phyloP scores from a whole-genome alignment of 345 rosid genomes.

The Arabidopsis thaliana region DNA sequence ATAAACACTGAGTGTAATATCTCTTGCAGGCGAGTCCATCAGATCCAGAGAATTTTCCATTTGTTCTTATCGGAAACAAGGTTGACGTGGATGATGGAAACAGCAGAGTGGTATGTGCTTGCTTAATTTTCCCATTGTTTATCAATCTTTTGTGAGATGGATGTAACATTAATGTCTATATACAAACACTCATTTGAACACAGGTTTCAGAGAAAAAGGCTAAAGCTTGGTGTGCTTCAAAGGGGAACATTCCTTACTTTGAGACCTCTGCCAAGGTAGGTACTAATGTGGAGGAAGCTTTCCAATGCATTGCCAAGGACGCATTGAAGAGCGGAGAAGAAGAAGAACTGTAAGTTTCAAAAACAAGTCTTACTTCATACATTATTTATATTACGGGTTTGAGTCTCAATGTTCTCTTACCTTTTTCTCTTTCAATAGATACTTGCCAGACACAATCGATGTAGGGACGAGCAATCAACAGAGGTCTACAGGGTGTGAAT shows the following conservation, averaged over 20 bases:
- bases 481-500: constrained; percentile 60
- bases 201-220: constrained; percentile 98
- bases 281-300: constrained; percentile 95
- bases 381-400: neutral
- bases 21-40: constrained; percentile 86
- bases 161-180: neutral
- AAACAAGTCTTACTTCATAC: neutral
- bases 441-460: constrained; percentile 72
- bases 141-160: neutral
- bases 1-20: constrained; percentile 16
- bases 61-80: constrained; percentile 91
- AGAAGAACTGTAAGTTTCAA: constrained; percentile 84
- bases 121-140: neutral
- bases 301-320: constrained; percentile 91
- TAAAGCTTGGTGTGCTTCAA: constrained; percentile 97
- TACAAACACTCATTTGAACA: neutral
- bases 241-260: constrained; percentile 95
- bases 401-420: constrained; percentile 17
- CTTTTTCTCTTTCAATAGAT: constrained; percentile 37
- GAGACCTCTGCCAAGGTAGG: constrained; percentile 99
- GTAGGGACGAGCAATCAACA: constrained; percentile 59
- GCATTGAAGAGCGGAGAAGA: constrained; percentile 92
- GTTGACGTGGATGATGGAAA: constrained; percentile 91
- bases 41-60: constrained; percentile 95
- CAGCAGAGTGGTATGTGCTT: constrained; percentile 77